These are phyloP conservation scores for Panicum miliaceum DNA, from an alignment of 176 grass and related monocot genomes.

Conservation along the genomic window DNA sequence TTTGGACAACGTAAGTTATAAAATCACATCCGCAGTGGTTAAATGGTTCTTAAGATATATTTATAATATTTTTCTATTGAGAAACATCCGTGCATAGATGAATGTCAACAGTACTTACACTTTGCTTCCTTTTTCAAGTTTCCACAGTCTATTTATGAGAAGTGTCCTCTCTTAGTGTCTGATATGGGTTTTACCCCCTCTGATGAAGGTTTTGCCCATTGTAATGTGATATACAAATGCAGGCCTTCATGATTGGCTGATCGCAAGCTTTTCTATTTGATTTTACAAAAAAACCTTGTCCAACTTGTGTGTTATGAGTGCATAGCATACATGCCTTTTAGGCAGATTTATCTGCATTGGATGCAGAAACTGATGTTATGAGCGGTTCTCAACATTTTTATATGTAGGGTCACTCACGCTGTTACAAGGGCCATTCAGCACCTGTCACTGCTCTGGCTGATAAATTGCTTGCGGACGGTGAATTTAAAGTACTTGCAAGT, in stretches of 20 bases:
- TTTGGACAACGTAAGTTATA: not conserved
- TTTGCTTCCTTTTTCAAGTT: conserved; percentile 18
- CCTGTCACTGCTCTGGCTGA: conserved; percentile 76
- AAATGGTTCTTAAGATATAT: conserved; percentile 18
- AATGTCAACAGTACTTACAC: not conserved
- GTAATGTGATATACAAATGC: not conserved
- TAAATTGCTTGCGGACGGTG: conserved; percentile 71
- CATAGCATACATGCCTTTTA: conserved; percentile 1
- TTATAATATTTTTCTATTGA: not conserved
- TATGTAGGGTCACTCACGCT: conserved; percentile 64
- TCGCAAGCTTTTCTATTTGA: conserved; percentile 6
- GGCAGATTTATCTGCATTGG: conserved; percentile 5
- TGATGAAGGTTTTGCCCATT: conserved; percentile 5
- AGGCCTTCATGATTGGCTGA: not conserved
- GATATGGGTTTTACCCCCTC: not conserved
- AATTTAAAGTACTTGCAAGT: conserved; percentile 81
- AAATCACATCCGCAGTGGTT: not conserved
- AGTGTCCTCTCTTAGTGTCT: not conserved
- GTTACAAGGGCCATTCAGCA: conserved; percentile 81
- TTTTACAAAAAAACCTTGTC: not conserved
- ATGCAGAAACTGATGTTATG: not conserved
- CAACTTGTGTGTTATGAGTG: not conserved
- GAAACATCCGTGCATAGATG: not conserved
- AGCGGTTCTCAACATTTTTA: not conserved
- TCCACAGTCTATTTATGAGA: not conserved